These are phyloP conservation scores for Candida buenavistaensis DNA, from an alignment of 1,139 yeast species.

Conservation along the genomic window DNA sequence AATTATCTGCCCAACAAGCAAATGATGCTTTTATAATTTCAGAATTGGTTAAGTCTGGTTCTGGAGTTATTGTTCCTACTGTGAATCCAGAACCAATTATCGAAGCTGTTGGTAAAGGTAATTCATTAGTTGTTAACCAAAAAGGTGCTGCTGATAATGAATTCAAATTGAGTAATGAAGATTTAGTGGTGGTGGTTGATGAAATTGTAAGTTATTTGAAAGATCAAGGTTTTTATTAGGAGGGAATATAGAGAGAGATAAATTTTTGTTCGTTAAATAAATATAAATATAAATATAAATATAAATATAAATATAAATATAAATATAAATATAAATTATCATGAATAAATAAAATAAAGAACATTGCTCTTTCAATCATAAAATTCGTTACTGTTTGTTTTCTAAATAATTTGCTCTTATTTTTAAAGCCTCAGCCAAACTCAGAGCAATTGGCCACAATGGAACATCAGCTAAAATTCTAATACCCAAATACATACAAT, in stretches of 20 bases:
- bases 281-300: constrained; percentile 1
- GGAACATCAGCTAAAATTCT: constrained; percentile 78
- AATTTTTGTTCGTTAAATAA: constrained; percentile 1
- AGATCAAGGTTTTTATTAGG: constrained; percentile 67
- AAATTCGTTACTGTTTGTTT: not conserved
- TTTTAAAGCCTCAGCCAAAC: constrained; percentile 74
- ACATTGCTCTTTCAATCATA: no score
- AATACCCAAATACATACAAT: constrained; percentile 65
- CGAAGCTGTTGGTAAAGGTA: constrained; percentile 42
- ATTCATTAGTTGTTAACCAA: constrained; percentile 27
- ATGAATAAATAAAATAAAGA: not conserved
- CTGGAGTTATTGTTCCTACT: constrained; percentile 78
- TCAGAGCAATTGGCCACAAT: constrained; percentile 76
- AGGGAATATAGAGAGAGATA: not conserved
- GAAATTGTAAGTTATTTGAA: constrained; percentile 70
- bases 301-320: no score
- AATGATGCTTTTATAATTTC: constrained; percentile 61
- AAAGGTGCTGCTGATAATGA: constrained; percentile 15
- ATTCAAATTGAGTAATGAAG: constrained; percentile 14
- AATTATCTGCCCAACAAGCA: constrained; percentile 54
- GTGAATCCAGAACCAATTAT: constrained; percentile 36
- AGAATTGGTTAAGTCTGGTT: constrained; percentile 85
- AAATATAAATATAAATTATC: not conserved
- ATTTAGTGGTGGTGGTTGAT: constrained; percentile 56
- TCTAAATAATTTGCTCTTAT: constrained; percentile 52